These are phyloP conservation scores for Diplodia sapinea DNA, from an alignment of 2,329 filamentous ascomycete genomes.

Conservation along the genomic window DNA sequence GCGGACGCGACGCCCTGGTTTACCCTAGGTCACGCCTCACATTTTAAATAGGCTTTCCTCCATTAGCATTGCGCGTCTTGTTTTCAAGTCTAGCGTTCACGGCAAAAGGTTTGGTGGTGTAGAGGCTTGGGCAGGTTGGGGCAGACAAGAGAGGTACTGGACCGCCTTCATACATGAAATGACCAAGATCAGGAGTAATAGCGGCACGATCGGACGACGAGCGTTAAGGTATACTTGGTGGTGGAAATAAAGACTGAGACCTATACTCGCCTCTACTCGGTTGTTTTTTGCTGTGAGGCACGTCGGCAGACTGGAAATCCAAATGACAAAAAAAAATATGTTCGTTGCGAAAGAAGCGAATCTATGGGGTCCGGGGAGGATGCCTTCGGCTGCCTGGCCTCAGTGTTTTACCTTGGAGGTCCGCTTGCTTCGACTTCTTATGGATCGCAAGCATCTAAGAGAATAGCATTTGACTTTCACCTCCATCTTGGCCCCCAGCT, in stretches of 20 bases:
- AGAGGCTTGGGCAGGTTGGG: background rate
- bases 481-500: background rate
- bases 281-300: background rate
- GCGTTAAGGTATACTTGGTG: background rate
- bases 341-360: no score
- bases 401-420: no score
- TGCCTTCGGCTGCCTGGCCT: no score
- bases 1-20: background rate
- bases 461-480: no score
- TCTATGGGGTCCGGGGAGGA: no score
- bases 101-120: slow-evolving; percentile 1
- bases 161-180: background rate
- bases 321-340: no score
- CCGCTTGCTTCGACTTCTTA: no score
- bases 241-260: background rate
- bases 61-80: background rate
- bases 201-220: background rate
- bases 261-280: background rate
- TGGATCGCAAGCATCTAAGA: no score
- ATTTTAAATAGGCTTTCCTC: background rate
- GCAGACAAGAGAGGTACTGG: background rate
- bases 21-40: background rate
- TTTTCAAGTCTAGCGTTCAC: background rate
- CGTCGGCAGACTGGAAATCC: no score
- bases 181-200: background rate